Base-by-base conservation (phyloP, 108 stramenopile genomes). In the Fragilaria crotonensis region DNA sequence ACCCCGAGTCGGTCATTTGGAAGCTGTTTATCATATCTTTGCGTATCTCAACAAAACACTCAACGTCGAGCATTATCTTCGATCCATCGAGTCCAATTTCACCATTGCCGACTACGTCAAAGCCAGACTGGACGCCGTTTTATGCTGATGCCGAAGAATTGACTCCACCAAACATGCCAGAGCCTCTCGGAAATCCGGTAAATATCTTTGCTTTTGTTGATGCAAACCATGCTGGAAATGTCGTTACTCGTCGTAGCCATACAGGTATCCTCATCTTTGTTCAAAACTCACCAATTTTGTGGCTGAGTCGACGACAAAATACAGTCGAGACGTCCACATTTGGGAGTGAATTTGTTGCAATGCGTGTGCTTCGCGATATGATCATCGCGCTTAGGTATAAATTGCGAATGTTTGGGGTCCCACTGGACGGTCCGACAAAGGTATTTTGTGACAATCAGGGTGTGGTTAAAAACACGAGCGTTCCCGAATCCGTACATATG, bases 271-370 rank as follows among this genome's bases (percentile, higher is more conserved):
- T n/a, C n/a, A n/a, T n/a, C n/a, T n/a, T n/a, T n/a, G n/a, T n/a
- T 32, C 60, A 61, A 1, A 66, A 73, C 27, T 3, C 1, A 2
- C 3, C 62, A 3, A 72, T n/a, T n/a, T 5, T 69, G 0, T 75
- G 63, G 57, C 70, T 66, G 51, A 60, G 64, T 48, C 79, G 80
- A 62, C 49, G 53, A 29, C 83, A 84, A 50, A 71, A 45, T 17
- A 70, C 77, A 19, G 62, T 79, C 17, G 78, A 84, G 49, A 61
- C 76, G 0, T 72, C 73, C 22, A 72, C 70, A 1, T 84, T 75
- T 65, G 79, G 83, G 26, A 4, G 28, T 5, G 62, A 63, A 26
- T 54, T 63, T 25, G 25, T 27, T 41, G 64, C 55, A 4, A 19
- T 64, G 45, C 41, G 47, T 20, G 36, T 76, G 4, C 71, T 36